Conservation (phyloP, 169 alveolate genomes). For the Plasmodium vinckei region DNA sequence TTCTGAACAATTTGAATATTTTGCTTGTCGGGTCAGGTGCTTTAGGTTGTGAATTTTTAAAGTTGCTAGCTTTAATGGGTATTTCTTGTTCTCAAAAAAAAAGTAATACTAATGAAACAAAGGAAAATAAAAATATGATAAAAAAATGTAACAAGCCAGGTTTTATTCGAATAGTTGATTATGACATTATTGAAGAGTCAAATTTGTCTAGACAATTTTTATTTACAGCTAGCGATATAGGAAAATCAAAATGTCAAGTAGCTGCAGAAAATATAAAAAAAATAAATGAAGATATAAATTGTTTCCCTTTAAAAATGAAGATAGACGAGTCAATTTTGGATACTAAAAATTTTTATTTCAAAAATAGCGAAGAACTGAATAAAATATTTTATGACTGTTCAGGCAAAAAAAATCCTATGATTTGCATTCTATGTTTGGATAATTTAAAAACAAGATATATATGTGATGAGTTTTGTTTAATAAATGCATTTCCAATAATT, state of each 20-base stretch:
- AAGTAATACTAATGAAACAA: background rate
- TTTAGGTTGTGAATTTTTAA: slow-evolving; percentile 98
- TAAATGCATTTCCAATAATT: slow-evolving; percentile 43
- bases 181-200: slow-evolving; percentile 97
- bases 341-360: slow-evolving; percentile 6
- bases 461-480: slow-evolving; percentile 49
- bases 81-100: slow-evolving; percentile 85
- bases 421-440: slow-evolving; percentile 59
- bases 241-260: slow-evolving; percentile 53
- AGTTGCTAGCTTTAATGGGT: slow-evolving; percentile 97
- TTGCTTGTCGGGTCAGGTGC: slow-evolving; percentile 98
- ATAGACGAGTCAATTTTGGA: slow-evolving; percentile 31
- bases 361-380: background rate
- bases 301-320: slow-evolving; percentile 35
- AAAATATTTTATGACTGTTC: background rate
- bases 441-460: slow-evolving; percentile 46
- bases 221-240: slow-evolving; percentile 80
- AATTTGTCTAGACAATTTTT: slow-evolving; percentile 97
- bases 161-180: slow-evolving; percentile 95
- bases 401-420: slow-evolving; percentile 26
- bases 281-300: slow-evolving; percentile 42
- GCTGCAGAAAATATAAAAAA: slow-evolving; percentile 68
- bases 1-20: slow-evolving; percentile 31
- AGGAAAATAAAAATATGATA: background rate
- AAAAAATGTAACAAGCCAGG: slow-evolving; percentile 80